Percentiles rank a stretch among this genome's conserved stretches.
phyloP scores from a whole-genome alignment of 441 rosid species.

The Pelargonium myrrhifolium region DNA sequence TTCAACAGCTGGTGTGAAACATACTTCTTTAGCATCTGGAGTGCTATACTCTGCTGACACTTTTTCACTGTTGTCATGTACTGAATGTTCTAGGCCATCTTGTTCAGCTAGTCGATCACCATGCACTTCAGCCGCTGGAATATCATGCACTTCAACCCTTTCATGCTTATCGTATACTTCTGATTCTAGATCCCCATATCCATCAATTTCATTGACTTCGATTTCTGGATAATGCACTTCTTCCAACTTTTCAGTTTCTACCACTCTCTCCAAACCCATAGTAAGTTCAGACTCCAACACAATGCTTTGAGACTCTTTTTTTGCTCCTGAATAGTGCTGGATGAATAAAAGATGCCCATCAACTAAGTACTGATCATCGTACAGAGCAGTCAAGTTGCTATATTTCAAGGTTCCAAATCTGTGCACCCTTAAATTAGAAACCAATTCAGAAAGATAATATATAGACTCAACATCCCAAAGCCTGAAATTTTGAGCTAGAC shows the following conservation, averaged over 20 bases:
- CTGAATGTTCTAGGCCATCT: not conserved
- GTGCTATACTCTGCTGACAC: not conserved
- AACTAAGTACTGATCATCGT: constrained; percentile 27
- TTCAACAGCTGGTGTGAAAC: not conserved
- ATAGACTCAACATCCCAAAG: constrained; percentile 33
- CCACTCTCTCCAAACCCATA: constrained; percentile 4
- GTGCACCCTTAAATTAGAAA: constrained; percentile 31
- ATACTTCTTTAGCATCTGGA: not conserved
- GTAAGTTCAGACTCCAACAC: constrained; percentile 14
- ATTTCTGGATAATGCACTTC: constrained; percentile 12
- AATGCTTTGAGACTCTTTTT: constrained; percentile 5
- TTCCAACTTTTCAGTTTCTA: constrained; percentile 10
- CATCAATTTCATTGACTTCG: constrained; percentile 19
- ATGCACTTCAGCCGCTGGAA: not conserved
- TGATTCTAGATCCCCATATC: constrained; percentile 18
- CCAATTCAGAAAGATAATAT: constrained; percentile 30
- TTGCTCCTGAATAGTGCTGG: constrained; percentile 7
- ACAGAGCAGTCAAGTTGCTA: constrained; percentile 46
- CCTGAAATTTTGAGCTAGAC: constrained; percentile 34
- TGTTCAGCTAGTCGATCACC: not conserved
- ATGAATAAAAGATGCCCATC: constrained; percentile 25
- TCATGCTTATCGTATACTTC: constrained; percentile 9
- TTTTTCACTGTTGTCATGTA: not conserved
- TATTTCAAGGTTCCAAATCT: constrained; percentile 32
- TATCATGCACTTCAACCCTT: constrained; percentile 10